phyloP scores from a whole-genome alignment of 2,329 filamentous ascomycete species.

The Ophiostoma sp. region DNA sequence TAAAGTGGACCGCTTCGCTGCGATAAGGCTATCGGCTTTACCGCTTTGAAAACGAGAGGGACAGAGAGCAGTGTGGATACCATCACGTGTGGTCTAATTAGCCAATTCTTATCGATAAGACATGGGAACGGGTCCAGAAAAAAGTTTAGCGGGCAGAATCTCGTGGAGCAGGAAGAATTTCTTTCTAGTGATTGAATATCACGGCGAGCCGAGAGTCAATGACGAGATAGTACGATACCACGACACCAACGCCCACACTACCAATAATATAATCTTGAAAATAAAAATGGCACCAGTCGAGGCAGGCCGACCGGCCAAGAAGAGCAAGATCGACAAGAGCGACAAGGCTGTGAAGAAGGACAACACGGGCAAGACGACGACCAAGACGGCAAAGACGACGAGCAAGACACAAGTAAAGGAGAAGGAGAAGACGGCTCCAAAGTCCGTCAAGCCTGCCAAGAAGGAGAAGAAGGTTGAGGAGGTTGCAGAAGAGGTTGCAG shows the following conservation, averaged over 20 bases:
- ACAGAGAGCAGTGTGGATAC: neutral
- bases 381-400: neutral
- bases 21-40: conserved; percentile 13
- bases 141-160: conserved; percentile 18
- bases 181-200: neutral
- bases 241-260: neutral
- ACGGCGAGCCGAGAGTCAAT: neutral
- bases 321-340: conserved; percentile 38
- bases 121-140: neutral
- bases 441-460: neutral
- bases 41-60: conserved; percentile 1
- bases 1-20: conserved; percentile 9
- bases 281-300: neutral
- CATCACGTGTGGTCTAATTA: neutral
- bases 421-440: conserved; percentile 14
- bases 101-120: neutral
- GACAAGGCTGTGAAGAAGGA: conserved; percentile 7
- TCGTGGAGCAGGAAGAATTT: neutral
- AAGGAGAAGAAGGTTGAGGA: conserved; percentile 9
- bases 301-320: conserved; percentile 44
- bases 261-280: neutral
- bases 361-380: neutral
- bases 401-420: neutral
- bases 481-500: neutral
- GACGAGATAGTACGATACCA: neutral